Conservation (phyloP, 257 asterid species). For the Solanum arcanum region DNA sequence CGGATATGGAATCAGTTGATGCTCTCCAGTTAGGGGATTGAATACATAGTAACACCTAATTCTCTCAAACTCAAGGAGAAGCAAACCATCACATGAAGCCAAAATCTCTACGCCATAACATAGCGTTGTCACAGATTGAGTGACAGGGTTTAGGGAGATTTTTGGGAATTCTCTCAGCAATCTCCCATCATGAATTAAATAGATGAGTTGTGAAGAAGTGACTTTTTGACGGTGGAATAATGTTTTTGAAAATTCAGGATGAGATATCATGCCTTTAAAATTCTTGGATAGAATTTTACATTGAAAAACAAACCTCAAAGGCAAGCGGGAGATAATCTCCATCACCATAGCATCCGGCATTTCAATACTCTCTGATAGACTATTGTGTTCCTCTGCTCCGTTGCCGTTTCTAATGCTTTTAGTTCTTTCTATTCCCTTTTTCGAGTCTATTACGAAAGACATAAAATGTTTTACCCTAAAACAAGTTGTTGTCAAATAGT, state of each 20-base stretch:
- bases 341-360: not conserved
- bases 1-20: too few species aligned
- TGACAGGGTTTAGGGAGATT: too few species aligned
- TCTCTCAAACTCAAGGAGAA: too few species aligned
- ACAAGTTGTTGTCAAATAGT: not conserved
- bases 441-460: not conserved
- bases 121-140: too few species aligned
- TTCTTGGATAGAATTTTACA: not conserved
- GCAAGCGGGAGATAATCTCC: not conserved
- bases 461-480: not conserved
- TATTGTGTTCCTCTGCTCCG: not conserved
- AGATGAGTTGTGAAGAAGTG: too few species aligned
- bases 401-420: not conserved
- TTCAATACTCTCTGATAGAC: not conserved
- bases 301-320: not conserved
- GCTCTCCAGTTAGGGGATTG: too few species aligned
- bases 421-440: not conserved
- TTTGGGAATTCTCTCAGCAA: too few species aligned
- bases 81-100: too few species aligned
- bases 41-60: too few species aligned
- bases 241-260: not conserved
- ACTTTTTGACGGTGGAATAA: too few species aligned
- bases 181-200: too few species aligned
- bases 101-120: too few species aligned
- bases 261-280: not conserved